Evolutionary conservation across 2,329 filamentous ascomycete species (phyloP), one percentile per base, ranked within the genome.

Genomic region (Colletotrichum cereale): DNA sequence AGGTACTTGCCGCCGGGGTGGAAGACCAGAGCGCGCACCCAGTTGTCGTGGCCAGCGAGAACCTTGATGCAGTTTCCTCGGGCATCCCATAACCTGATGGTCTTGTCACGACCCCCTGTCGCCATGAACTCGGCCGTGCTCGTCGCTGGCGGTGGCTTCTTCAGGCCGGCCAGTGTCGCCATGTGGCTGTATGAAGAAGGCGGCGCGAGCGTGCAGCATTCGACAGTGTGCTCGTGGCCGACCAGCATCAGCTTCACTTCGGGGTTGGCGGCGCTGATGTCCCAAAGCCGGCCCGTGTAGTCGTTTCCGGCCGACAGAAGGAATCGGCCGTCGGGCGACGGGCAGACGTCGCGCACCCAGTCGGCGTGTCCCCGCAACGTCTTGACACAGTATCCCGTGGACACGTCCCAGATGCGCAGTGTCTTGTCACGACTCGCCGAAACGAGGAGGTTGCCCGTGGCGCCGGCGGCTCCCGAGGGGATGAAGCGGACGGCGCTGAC

Each of bases 1-100:
- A 98, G 87, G 77, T 96, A 98, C 81, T 96, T 97, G 53, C 96
- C 96, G 11, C 94, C 93, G 0, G 96, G 96, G 77, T 98, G 96
- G 80, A 97, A 98, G 12, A 94, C 90, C 7, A 98, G 82, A 0
- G 89, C 92, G 40, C 94, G 90, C 11, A 98, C 90, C 96, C 96
- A 98, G 79, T 98, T 98, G 80, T 98, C 95, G 79, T 98, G 96
- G 2, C 96, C 96, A 1, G 90, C 84, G 1, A 98, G 85, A 0
- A 93, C 96, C 80, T 94, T 96, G 79, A 98, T 90, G 74, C 94
- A 89, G 14, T 92, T 94, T 40, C 96, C 96, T 65, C 94, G 89
- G 14, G 91, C 88, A 79, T 97, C 94, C 94, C 95, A 98, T 8
- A 98, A 83, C 77, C 91, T 92, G 78, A 98, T 97, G 0, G 91